These are phyloP conservation scores for Metarhizium brunneum DNA, from an alignment of 2,329 filamentous ascomycete species.

Conservation along the genomic window DNA sequence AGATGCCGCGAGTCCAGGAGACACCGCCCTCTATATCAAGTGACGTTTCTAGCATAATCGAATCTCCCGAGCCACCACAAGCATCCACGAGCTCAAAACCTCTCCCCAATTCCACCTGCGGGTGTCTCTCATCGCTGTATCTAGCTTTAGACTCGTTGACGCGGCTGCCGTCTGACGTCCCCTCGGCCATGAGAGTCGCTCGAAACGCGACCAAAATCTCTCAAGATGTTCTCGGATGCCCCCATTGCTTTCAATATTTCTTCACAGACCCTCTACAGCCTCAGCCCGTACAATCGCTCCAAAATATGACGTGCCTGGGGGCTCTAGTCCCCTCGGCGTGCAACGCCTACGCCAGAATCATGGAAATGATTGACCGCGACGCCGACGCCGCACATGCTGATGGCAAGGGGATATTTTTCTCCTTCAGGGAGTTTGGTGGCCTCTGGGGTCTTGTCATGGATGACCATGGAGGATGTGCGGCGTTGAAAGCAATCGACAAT, in stretches of 20 bases:
- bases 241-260: conserved; percentile 33
- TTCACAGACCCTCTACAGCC: conserved; percentile 23
- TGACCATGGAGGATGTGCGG: conserved; percentile 16
- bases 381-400: conserved; percentile 32
- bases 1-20: conserved; percentile 9
- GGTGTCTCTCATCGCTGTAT: conserved; percentile 41
- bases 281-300: conserved; percentile 40
- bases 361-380: conserved; percentile 46
- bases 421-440: conserved; percentile 37
- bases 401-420: conserved; percentile 33
- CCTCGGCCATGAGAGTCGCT: conserved; percentile 36
- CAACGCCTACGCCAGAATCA: conserved; percentile 46
- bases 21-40: conserved; percentile 15
- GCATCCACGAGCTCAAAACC: conserved; percentile 10
- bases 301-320: conserved; percentile 50
- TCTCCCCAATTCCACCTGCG: conserved; percentile 27
- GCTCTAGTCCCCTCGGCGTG: conserved; percentile 48
- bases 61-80: conserved; percentile 9
- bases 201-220: conserved; percentile 38
- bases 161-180: conserved; percentile 34
- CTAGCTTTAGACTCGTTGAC: conserved; percentile 41
- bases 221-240: conserved; percentile 42
- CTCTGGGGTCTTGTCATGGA: conserved; percentile 31
- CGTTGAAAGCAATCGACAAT: conserved; percentile 19
- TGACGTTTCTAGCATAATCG: conserved; percentile 10